Evolutionary conservation across 2,329 filamentous ascomycete genomes (phyloP), one percentile per base, ranked within the genome.

Genomic region (Aschersonia sp.): DNA sequence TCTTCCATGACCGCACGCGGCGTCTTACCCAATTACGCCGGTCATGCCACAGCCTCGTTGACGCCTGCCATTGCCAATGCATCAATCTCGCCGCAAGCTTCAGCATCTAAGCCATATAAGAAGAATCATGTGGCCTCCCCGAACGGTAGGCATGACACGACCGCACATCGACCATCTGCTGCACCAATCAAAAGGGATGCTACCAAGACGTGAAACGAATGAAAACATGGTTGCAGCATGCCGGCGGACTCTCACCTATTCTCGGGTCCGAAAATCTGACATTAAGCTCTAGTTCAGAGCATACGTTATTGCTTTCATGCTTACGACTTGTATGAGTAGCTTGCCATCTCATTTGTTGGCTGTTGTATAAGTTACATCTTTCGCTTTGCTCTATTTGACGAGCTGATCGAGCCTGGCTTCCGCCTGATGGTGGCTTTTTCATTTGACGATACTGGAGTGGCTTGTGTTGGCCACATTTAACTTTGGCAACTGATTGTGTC

Each of bases 1-100:
- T 74, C 73, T 3, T 71, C 74, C 3, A 72, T 69, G 43, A 77
- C 73, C 9, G 74, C 70, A 5, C 73, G 70, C 31, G 75, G 73
- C n/a, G 67, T 72, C 43, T 59, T 78, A 44, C 75, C 74, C 12
- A 71, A 75, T 32, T 77, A 74, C 48, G 59, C 65, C 7, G 73
- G 74, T 20, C 64, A 76, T 54, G 74, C 74, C 29, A 70, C 73
- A 7, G 72, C 73, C 29, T 75, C 70, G 44, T 61, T 74, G 28
- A 61, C 65, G 7, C 71, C 72, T 12, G 58, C 67, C 29, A 66
- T 70, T 45, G 66, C 64, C 38, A 69, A 69, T 51, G 55, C 62
- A 28, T 59, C 62, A 30, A 54, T 55, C 30, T 61, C 65, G 43
- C 53, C 61, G 46, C 65, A 63, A 45, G 48, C 48, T 12, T 55